Evolutionary conservation across 2,329 filamentous ascomycete species (phyloP), one percentile per base, ranked within the genome.

Genomic region (Claviceps digitariae): DNA sequence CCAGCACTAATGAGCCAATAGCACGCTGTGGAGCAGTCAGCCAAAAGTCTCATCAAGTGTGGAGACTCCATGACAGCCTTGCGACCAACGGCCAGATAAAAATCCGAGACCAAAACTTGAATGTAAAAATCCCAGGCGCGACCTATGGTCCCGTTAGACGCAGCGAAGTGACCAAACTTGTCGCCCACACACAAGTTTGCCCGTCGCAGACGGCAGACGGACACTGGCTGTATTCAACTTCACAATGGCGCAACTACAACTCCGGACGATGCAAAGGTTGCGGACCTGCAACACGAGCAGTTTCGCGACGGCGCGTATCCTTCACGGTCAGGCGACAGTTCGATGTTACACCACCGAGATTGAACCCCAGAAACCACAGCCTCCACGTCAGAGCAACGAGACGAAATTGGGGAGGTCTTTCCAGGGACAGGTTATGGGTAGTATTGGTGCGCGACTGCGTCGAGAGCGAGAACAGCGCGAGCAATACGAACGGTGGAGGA

Each of bases 371-470:
- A 59, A 62, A 43, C 60, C 64, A 49, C 67, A 63, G 50, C 52
- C 61, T 6, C 61, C 57, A 51, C 58, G 63, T 20, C 61, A 65
- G 56, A 60, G 65, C 52, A 71, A 69, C 54, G 69, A 72, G 58
- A 58, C 64, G 57, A 70, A 62, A 61, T 61, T 64, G 27, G 70
- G 67, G 17, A 59, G 71, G 48, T 66, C 70, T 3, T 83, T 82
- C 62, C 74, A 77, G 60, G 78, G 78, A 21, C 79, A 82, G 66
- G 72, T 83, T 60, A 77, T 79, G 61, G 75, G 79, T 58, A 81
- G 77, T 57, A 78, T 81, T 50, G 72, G 72, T 50, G 70, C 74
- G 52, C 74, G 79, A 55, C 68, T 82, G 57, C 69, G 72, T 57
- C 68, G 74, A n/a, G 79, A 83, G 64, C 69, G 71, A 50, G 71